These are phyloP conservation scores for Colletotrichum phormii DNA, from an alignment of 2,329 filamentous ascomycete genomes.

Conservation along the genomic window DNA sequence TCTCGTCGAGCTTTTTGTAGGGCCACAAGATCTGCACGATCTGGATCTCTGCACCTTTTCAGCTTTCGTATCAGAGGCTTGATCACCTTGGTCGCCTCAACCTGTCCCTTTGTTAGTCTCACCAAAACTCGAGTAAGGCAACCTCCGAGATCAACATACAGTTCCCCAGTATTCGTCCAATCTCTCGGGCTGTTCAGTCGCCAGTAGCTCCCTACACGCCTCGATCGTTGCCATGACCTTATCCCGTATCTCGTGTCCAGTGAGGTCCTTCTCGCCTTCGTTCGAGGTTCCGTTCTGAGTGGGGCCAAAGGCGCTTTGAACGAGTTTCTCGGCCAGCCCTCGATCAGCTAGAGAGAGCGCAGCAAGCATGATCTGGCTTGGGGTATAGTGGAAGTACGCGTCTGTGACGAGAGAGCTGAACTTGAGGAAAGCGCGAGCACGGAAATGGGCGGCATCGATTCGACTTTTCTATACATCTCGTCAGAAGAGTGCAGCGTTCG, in stretches of 20 bases:
- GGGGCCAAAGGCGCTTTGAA: conserved; percentile 51
- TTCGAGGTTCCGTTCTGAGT: conserved; percentile 9
- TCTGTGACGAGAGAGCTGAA: conserved; percentile 88
- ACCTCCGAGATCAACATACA: conserved; percentile 44
- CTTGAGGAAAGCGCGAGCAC: conserved; percentile 79
- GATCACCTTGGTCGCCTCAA: conserved; percentile 60
- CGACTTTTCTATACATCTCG: conserved; percentile 49
- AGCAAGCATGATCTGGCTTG: conserved; percentile 92
- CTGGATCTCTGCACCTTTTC: conserved; percentile 79
- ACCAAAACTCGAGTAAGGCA: neutral
- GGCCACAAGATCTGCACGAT: conserved; percentile 78
- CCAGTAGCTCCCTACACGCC: conserved; percentile 65
- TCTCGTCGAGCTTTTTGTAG: conserved; percentile 74
- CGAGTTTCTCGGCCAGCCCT: conserved; percentile 64
- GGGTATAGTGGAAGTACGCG: conserved; percentile 96
- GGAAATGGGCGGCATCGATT: conserved; percentile 74
- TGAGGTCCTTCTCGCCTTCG: conserved; percentile 37
- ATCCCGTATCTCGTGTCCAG: conserved; percentile 48
- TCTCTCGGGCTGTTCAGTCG: conserved; percentile 67
- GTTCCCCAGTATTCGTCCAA: conserved; percentile 66
- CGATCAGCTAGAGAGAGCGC: conserved; percentile 81
- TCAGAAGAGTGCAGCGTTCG: neutral
- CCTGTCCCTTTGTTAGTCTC: conserved; percentile 50
- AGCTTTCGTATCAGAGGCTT: conserved; percentile 75
- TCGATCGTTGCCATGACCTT: conserved; percentile 63